Percentiles rank a stretch among this genome's conserved stretches.
These are phyloP conservation scores for Tolypocladium tundrense DNA, from an alignment of 2,329 filamentous ascomycete genomes.

Conservation along the genomic window DNA sequence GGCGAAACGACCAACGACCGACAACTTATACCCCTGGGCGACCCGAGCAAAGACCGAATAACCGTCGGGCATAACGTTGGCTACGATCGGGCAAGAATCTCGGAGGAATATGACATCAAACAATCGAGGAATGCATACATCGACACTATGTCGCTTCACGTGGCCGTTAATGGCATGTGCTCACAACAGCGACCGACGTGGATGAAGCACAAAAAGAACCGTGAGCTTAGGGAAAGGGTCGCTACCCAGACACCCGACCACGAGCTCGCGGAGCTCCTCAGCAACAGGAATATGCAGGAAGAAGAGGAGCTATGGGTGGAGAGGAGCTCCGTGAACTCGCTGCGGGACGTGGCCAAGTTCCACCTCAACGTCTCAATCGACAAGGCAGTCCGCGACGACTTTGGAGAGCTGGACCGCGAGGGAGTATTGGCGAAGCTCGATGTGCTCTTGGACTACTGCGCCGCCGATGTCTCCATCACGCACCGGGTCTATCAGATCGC, in stretches of 20 bases:
- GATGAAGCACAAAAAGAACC: constrained; percentile 92
- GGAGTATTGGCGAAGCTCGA: constrained; percentile 65
- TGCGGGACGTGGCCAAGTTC: constrained; percentile 92
- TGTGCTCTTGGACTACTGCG: constrained; percentile 84
- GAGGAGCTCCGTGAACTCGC: constrained; percentile 86
- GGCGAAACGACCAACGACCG: constrained; percentile 66
- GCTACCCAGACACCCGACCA: constrained; percentile 59
- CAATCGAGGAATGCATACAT: constrained; percentile 82
- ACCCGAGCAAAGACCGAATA: constrained; percentile 61
- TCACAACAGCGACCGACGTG: constrained; percentile 91
- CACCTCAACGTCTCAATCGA: constrained; percentile 88
- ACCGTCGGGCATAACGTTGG: constrained; percentile 93
- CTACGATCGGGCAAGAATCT: constrained; percentile 79
- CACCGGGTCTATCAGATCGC: constrained; percentile 92
- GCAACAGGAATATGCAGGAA: constrained; percentile 61
- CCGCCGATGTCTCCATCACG: constrained; percentile 85
- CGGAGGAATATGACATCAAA: constrained; percentile 78
- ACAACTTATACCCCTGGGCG: constrained; percentile 80
- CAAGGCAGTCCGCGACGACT: constrained; percentile 77
- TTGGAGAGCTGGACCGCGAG: constrained; percentile 67
- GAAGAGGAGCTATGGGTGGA: constrained; percentile 96
- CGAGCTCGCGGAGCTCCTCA: constrained; percentile 61
- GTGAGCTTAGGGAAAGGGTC: constrained; percentile 72
- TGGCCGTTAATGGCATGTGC: constrained; percentile 98
- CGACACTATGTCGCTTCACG: constrained; percentile 97